Evolutionary conservation across 495 filamentous ascomycete genomes (phyloP), one percentile per base, ranked within the genome.

Genomic region (Achaetomiella virescens): DNA sequence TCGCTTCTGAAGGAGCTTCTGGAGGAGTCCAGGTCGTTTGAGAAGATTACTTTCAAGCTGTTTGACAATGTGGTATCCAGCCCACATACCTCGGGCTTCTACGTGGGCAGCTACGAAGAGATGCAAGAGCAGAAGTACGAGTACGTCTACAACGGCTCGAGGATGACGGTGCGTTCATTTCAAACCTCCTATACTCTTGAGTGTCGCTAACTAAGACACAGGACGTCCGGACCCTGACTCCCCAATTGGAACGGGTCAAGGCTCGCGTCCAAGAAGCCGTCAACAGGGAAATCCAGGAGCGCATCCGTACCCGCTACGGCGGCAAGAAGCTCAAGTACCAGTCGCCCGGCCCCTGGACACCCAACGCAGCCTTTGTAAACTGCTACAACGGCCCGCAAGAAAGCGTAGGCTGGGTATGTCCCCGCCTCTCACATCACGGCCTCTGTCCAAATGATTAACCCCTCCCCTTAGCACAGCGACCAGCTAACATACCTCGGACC

Each of bases 401-500:
- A 72, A 86, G 76, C 48, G 91, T 97, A 0, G 92, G 93, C 18
- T 98, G 87, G 70, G 63, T 62, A 65, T 17, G 51, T 52, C 25
- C 7, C 52, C 15, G 11, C 18, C 5, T n/a, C 33, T 31, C 18
- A 4, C 31, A 12, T 10, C 11, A 33, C 18, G 6, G 18, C 1
- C n/a, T 21, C 44, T 31, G 10, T 1, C 24, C 6, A 36, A 36
- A 17, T 36, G 31, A 54, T 21, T 21, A 38, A 14, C 17, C 38
- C 12, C 48, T 48, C 42, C 35, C 8, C 37, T 3, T 21, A 61
- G 62, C 93, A 98, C 64, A 81, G 86, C 12, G 93, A 98, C 61
- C 88, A 96, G 56, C 72, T 96, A 10, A 97, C 93, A 3, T 98
- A 97, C 70, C 78, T 97, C 5, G 93, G 93, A 0, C 93, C 93